These are phyloP conservation scores for Apiospora kogelbergensis DNA, from an alignment of 2,329 filamentous ascomycete genomes.

Conservation along the genomic window DNA sequence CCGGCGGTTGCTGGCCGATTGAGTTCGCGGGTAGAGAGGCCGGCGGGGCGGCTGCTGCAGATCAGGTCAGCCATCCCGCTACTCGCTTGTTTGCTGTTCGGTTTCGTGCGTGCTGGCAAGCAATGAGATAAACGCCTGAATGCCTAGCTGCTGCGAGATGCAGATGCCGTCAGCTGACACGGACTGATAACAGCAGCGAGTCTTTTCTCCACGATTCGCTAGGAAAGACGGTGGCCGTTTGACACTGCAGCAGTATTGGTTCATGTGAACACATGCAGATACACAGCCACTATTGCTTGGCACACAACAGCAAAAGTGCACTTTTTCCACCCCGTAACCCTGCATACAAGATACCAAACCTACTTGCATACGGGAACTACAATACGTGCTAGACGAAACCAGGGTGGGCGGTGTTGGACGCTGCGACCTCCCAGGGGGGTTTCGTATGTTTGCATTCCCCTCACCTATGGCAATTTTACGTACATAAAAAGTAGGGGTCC, in stretches of 20 bases:
- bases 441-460: not conserved
- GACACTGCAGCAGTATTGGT: not conserved
- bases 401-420: not conserved
- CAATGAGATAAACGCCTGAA: not conserved
- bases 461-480: not conserved
- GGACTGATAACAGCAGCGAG: not conserved
- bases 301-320: not conserved
- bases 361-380: not conserved
- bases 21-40: not conserved
- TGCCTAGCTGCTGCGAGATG: not conserved
- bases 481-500: not conserved
- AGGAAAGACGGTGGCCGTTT: not conserved
- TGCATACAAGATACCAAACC: not conserved
- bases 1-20: not conserved
- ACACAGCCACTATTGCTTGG: not conserved
- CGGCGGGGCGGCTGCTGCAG: not conserved
- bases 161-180: not conserved
- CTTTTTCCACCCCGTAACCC: not conserved
- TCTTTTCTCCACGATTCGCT: not conserved
- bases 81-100: not conserved
- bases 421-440: not conserved
- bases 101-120: not conserved
- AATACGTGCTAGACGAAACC: not conserved
- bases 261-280: conserved; percentile 1
- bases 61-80: conserved; percentile 1